Percentiles rank a stretch among this genome's conserved stretches.
Evolutionary conservation across 345 rosid genomes (phyloP).

Genomic region (Sisymbrium irio): DNA sequence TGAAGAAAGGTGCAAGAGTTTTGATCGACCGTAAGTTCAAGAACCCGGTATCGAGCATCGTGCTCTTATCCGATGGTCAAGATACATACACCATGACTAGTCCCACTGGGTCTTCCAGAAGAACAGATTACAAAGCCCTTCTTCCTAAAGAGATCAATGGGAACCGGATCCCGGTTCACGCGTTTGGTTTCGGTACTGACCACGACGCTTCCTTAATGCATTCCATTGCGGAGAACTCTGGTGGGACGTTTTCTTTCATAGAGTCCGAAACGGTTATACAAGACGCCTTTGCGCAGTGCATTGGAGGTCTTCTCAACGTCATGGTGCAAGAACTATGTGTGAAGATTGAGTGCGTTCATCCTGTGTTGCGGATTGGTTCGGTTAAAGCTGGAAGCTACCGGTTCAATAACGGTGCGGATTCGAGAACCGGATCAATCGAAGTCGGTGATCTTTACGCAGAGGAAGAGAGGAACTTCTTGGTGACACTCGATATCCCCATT

Average conservation of each 20-base stretch:
- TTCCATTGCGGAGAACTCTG: conserved; percentile 73
- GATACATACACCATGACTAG: conserved; percentile 75
- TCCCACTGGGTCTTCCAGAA: conserved; percentile 37
- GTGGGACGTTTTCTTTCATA: conserved; percentile 98
- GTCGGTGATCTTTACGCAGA: conserved; percentile 96
- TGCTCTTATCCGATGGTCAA: conserved; percentile 92
- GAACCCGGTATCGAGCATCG: conserved; percentile 83
- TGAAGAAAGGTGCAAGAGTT: conserved; percentile 83
- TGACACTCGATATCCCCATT: conserved; percentile 62
- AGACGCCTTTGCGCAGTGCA: conserved; percentile 99
- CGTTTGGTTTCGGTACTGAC: conserved; percentile 92
- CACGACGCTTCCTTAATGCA: conserved; percentile 96
- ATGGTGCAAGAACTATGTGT: conserved; percentile 76
- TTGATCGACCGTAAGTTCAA: conserved; percentile 70
- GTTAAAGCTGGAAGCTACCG: conserved; percentile 86
- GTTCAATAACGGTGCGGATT: conserved; percentile 39
- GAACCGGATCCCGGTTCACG: conserved; percentile 75
- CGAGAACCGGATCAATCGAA: conserved; percentile 52
- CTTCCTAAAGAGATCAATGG: conserved; percentile 54
- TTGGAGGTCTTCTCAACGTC: conserved; percentile 93
- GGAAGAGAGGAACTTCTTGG: conserved; percentile 93
- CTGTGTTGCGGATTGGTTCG: conserved; percentile 45
- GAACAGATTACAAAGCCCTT: conserved; percentile 52
- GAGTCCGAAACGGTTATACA: conserved; percentile 88
- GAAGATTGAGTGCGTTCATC: conserved; percentile 55